A percentile compares a stretch with the other conserved stretches of the same genome.
Evolutionary conservation across 768 basidiomycete species (phyloP).

Genomic region (Phlegmacium glaucopus): DNA sequence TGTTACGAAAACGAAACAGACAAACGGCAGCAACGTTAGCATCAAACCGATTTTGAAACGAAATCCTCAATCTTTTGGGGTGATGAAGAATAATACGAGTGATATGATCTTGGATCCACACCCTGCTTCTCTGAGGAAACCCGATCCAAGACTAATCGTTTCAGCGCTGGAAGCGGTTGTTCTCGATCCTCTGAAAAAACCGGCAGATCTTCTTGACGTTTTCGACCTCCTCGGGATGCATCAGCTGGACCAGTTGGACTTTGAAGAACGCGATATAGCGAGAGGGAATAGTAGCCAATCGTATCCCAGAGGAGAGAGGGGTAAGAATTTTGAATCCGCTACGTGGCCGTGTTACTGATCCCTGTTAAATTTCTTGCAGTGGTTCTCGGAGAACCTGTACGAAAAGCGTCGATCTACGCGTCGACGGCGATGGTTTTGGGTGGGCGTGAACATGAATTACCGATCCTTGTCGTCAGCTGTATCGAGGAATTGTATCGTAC

Average conservation of each 20-base stretch:
- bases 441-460: no score
- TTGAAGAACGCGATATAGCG: slow-evolving; percentile 15
- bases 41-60: slow-evolving; percentile 1
- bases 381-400: slow-evolving; percentile 34
- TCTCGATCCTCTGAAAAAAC: slow-evolving; percentile 5
- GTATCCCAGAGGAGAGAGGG: slow-evolving; percentile 4
- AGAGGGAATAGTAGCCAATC: slow-evolving; percentile 7
- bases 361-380: slow-evolving; percentile 10
- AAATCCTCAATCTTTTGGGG: neutral
- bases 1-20: neutral
- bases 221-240: slow-evolving; percentile 18
- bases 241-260: slow-evolving; percentile 18
- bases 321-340: slow-evolving; percentile 7
- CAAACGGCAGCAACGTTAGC: slow-evolving; percentile 3
- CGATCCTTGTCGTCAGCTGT: no score
- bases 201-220: slow-evolving; percentile 12
- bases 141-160: slow-evolving; percentile 18
- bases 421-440: no score
- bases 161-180: slow-evolving; percentile 12
- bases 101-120: neutral
- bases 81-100: neutral
- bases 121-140: slow-evolving; percentile 16
- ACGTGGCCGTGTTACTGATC: neutral
- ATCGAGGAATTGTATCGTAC: no score
- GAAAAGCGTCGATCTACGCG: slow-evolving; percentile 32